Conservation (phyloP, 148 eudicot genomes). For the Rhododendron vialii region DNA sequence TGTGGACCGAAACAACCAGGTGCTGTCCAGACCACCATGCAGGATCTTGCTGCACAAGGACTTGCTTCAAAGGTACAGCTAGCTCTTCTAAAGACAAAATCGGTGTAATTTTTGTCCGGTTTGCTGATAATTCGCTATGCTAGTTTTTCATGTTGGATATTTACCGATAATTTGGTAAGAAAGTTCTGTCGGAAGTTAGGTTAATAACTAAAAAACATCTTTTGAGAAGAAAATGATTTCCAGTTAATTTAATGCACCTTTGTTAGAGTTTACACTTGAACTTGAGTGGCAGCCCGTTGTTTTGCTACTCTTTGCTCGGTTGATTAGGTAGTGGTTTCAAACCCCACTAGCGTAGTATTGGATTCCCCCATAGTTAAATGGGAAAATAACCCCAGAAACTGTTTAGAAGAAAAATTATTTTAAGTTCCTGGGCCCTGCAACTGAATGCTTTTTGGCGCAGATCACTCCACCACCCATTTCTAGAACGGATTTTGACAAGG, state of each 20-base stretch:
- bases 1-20: conserved; percentile 92
- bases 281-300: background rate
- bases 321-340: background rate
- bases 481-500: conserved; percentile 88
- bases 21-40: conserved; percentile 91
- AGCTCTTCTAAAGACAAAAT: background rate
- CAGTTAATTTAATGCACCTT: background rate
- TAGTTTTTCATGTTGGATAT: background rate
- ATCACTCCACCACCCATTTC: conserved; percentile 87
- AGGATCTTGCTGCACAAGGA: conserved; percentile 84
- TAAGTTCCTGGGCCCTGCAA: background rate
- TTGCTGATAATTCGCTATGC: background rate
- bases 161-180: background rate
- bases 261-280: background rate
- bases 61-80: conserved; percentile 76
- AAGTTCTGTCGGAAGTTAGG: background rate
- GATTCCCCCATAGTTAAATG: background rate
- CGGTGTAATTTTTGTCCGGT: background rate
- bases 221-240: background rate
- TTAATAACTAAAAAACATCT: background rate
- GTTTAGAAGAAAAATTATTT: background rate
- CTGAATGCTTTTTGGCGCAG: conserved; percentile 28
- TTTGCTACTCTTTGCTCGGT: background rate
- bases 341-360: background rate
- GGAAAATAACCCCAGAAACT: background rate